Percentiles rank a stretch among this genome's conserved stretches.
Evolutionary conservation across 1,139 yeast genomes (phyloP).

Genomic region (Schizosaccharomyces versatilis): DNA sequence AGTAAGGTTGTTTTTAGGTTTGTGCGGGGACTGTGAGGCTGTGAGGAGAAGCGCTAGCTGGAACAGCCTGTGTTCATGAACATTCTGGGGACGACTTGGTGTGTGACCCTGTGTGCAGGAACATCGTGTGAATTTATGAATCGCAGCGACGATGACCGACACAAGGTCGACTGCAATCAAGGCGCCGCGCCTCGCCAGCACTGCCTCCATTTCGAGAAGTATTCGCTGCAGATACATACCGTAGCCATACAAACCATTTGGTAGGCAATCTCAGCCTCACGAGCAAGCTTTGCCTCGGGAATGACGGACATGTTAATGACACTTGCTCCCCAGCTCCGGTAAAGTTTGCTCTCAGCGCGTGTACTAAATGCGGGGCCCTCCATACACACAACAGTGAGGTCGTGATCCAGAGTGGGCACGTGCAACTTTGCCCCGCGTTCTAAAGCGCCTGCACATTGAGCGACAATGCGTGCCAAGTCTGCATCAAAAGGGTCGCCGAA

Average conservation of each 20-base stretch:
- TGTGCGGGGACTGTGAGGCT: neutral
- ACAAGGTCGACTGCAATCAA: too few species aligned
- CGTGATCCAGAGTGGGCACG: constrained; percentile 35
- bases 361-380: constrained; percentile 98
- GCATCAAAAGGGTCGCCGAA: constrained; percentile 73
- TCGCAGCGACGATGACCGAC: too few species aligned
- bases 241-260: constrained; percentile 98
- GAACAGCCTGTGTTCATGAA: too few species aligned
- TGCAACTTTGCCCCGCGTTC: constrained; percentile 32
- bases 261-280: constrained; percentile 89
- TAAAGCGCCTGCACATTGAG: constrained; percentile 41
- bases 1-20: neutral
- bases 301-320: constrained; percentile 87
- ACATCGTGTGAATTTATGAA: too few species aligned
- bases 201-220: too few species aligned
- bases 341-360: constrained; percentile 83
- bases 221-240: neutral
- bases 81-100: too few species aligned
- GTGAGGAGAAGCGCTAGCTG: too few species aligned
- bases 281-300: constrained; percentile 89
- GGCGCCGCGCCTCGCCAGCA: too few species aligned
- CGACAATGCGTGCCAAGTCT: constrained; percentile 36
- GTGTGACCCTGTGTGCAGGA: too few species aligned
- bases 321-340: constrained; percentile 77
- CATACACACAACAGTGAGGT: constrained; percentile 79